phyloP scores from a whole-genome alignment of 805 yeast species.

The Suhomyces faveliae region DNA sequence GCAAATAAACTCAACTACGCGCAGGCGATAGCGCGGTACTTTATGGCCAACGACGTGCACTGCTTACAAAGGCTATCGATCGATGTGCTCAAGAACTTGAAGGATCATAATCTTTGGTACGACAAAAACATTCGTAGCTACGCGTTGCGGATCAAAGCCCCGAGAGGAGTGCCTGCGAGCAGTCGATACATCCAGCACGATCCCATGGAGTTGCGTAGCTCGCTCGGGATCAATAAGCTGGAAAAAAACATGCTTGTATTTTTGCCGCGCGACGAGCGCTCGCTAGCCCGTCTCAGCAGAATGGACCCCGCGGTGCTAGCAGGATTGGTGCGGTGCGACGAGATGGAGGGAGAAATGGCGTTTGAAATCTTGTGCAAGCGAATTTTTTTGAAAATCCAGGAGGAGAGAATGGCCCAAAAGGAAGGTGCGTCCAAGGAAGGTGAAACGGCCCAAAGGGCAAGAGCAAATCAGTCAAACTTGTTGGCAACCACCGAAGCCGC shows the following conservation, averaged over 20 bases:
- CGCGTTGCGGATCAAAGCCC: not conserved
- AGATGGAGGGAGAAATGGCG: conserved; percentile 14
- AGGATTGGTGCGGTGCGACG: conserved; percentile 12
- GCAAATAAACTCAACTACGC: conserved; percentile 10
- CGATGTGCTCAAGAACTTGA: conserved; percentile 9
- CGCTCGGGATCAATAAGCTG: conserved; percentile 4
- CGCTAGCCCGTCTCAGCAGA: conserved; percentile 4
- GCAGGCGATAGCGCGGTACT: conserved; percentile 14
- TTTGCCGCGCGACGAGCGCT: conserved; percentile 8
- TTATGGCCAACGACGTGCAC: conserved; percentile 10
- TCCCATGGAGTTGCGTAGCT: conserved; percentile 12
- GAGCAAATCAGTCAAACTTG: not conserved
- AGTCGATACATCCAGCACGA: conserved; percentile 6
- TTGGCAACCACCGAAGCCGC: not conserved
- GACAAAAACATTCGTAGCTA: conserved; percentile 3
- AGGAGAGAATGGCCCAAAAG: conserved; percentile 4
- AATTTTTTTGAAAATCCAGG: conserved; percentile 13
- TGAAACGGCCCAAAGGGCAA: too few relatives aligned
- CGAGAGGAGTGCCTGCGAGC: conserved; percentile 1
- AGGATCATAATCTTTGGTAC: conserved; percentile 8
- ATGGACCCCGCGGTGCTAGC: conserved; percentile 5
- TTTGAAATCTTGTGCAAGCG: conserved; percentile 15
- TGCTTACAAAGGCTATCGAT: conserved; percentile 11
- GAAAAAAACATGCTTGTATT: conserved; percentile 10
- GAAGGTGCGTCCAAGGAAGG: too few relatives aligned